Conservation (phyloP, 176 grass and related monocot genomes). For the Rhynchospora breviuscula region DNA sequence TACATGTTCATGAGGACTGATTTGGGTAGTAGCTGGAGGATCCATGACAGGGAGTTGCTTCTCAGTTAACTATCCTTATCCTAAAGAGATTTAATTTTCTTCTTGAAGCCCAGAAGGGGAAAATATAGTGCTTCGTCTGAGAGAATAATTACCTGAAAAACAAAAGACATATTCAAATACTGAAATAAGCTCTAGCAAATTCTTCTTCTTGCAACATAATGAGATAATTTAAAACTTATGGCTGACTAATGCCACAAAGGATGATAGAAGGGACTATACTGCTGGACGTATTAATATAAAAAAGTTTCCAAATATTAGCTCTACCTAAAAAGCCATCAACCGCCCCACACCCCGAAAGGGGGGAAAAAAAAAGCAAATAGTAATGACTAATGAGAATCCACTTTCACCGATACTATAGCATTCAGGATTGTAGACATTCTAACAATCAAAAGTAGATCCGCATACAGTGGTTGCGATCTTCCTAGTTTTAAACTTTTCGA, state of each 20-base stretch:
- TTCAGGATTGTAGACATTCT: background rate
- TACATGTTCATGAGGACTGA: slow-evolving; percentile 41
- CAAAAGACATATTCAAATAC: background rate
- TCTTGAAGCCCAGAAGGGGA: background rate
- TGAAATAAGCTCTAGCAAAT: background rate
- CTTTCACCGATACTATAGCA: background rate
- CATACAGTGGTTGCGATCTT: background rate
- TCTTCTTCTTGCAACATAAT: background rate
- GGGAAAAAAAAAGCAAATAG: no score
- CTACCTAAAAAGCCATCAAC: background rate
- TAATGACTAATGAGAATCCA: background rate
- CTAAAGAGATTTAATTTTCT: background rate
- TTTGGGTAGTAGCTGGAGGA: slow-evolving; percentile 13
- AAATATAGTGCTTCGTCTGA: background rate
- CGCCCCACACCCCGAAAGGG: background rate
- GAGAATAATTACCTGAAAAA: background rate
- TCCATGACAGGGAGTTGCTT: background rate
- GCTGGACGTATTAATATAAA: background rate
- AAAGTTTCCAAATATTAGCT: background rate
- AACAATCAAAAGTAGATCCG: background rate
- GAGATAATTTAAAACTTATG: background rate
- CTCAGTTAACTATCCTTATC: background rate
- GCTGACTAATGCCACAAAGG: background rate
- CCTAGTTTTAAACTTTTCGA: background rate
- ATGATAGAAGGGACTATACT: background rate